Base-by-base conservation (phyloP, 768 basidiomycete genomes). In the Lyophyllum decastes region DNA sequence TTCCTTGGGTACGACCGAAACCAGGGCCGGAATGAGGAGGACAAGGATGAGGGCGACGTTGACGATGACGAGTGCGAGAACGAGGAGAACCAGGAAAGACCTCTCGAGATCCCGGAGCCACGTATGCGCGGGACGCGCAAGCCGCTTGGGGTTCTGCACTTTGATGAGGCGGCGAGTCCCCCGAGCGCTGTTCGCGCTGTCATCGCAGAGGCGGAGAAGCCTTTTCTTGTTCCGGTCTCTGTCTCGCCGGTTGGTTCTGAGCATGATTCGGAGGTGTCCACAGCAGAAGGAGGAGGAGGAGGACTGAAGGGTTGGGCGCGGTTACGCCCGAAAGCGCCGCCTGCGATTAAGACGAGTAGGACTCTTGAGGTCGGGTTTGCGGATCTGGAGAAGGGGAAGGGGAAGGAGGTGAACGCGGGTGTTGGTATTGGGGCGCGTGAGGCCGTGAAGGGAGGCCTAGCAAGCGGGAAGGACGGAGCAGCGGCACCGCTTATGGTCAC, bases 251-350 rank as follows among this genome's bases (percentile, higher is more conserved):
- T 12, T 7, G 24, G 4, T 48, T 55, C 54, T 12, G 47, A 49
- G 24, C 6, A 35, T 4, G 46, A 35, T 14, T 40, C 34, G 4
- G 46, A 41, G 19, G 35, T 5, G 4, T 49, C 30, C 30, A 10
- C 30, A 4, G 30, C 5, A 30, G 30, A 30, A 30, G 30, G 30
- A 10, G 30, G 5, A 2, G 17, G 8, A 4, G 46, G 46, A 12
- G 34, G 54, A n/a, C 34, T 35, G 24, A 55, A 48, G 22, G 54
- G 54, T 10, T 55, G 54, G 54, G 47, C 46, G 0, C 54, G 54
- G 25, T 11, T 55, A 35, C 46, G 48, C 17, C 24, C 54, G n/a
- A 55, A 41, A 11, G 54, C 54, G 7, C 54, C 54, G 6, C 47
- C 54, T 49, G 47, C 54, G 24, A 41, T 55, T 38, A 40, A 30